A percentile compares a stretch with the other conserved stretches of the same genome.
Conservation (phyloP, 768 basidiomycete species). For the Termitomyces sp. region DNA sequence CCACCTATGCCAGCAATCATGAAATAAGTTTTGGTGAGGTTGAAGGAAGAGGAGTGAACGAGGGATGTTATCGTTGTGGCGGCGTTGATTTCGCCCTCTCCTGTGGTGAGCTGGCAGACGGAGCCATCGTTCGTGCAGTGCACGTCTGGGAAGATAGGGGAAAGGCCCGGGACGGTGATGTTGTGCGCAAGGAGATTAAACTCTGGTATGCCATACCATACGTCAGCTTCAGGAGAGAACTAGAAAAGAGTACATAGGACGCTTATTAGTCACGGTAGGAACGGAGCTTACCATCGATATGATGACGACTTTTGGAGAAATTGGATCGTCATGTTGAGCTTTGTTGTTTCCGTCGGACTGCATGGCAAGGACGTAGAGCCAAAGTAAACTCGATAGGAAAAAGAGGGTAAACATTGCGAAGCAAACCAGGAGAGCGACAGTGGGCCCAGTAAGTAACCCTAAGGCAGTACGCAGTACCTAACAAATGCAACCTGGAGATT, state of each 20-base stretch:
- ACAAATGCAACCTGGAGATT: too few relatives aligned
- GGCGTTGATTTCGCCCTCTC: constrained; percentile 12
- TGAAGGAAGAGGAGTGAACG: constrained; percentile 6
- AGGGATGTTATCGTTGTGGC: constrained; percentile 8
- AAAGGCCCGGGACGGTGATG: constrained; percentile 7
- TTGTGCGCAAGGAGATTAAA: constrained; percentile 8
- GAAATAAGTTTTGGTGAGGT: constrained; percentile 9
- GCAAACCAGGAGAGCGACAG: too few relatives aligned
- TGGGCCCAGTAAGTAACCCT: too few relatives aligned
- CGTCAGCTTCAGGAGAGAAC: constrained; percentile 9
- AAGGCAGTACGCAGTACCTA: too few relatives aligned
- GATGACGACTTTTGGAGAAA: constrained; percentile 9
- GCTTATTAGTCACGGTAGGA: too few relatives aligned
- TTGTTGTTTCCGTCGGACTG: background rate
- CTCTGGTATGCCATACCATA: constrained; percentile 8
- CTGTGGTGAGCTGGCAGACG: constrained; percentile 8
- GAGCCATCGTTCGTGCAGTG: constrained; percentile 5
- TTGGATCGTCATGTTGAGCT: background rate
- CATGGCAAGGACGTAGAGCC: background rate
- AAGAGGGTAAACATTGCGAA: too few relatives aligned
- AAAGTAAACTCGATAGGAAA: constrained; percentile 5
- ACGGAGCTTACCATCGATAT: constrained; percentile 8
- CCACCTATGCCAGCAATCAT: constrained; percentile 12
- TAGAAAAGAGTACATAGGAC: too few relatives aligned
- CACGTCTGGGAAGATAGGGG: constrained; percentile 6